phyloP scores from a whole-genome alignment of 352 stramenopile genomes.

The Blastocystis sp. region DNA sequence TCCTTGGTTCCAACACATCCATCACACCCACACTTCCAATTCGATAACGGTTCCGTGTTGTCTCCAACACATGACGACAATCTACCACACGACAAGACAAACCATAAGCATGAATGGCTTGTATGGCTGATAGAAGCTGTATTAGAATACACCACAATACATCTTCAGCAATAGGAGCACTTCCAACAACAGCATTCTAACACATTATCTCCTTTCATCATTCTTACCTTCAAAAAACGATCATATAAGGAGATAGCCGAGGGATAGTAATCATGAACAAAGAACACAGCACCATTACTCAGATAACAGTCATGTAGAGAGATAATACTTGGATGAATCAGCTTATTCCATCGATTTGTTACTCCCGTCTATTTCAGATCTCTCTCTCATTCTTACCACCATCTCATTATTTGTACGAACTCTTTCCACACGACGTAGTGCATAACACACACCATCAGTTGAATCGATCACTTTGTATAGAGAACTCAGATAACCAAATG shows the following conservation, averaged over 20 bases:
- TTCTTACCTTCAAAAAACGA: conserved; percentile 36
- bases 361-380: conserved; percentile 39
- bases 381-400: neutral
- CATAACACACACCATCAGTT: conserved; percentile 74
- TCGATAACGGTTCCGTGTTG: conserved; percentile 70
- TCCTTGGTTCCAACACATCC: conserved; percentile 77
- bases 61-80: conserved; percentile 72
- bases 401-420: conserved; percentile 70
- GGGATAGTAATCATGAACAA: conserved; percentile 75
- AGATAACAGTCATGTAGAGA: conserved; percentile 74
- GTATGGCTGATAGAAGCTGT: conserved; percentile 70
- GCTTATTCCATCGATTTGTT: conserved; percentile 63
- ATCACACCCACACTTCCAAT: conserved; percentile 74
- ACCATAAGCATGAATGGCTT: conserved; percentile 68
- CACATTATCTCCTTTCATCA: no score
- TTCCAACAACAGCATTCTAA: neutral
- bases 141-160: conserved; percentile 74
- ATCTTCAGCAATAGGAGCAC: conserved; percentile 67
- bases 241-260: conserved; percentile 69
- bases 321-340: conserved; percentile 72
- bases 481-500: conserved; percentile 47
- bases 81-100: conserved; percentile 72
- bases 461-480: conserved; percentile 70
- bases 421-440: conserved; percentile 75
- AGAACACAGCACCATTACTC: conserved; percentile 75